Evolutionary conservation across 306 rosid species (phyloP).

Genomic region (Acacia acuminata): DNA sequence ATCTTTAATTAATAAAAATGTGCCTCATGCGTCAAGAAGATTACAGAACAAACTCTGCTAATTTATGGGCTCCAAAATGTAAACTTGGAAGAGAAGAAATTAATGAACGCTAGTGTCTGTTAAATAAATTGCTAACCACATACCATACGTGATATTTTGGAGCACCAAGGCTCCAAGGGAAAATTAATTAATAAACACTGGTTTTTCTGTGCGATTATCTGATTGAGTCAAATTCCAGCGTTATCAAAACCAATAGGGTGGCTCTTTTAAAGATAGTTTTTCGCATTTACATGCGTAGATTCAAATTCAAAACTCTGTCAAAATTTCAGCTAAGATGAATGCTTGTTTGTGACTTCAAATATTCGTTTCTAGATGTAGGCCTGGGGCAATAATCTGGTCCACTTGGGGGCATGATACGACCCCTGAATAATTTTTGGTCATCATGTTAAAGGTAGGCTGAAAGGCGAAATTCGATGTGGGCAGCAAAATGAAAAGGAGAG

Average conservation of each 20-base stretch:
- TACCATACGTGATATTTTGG: neutral
- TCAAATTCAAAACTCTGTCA: too few relatives aligned
- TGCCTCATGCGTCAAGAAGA: neutral
- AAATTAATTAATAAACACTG: too few relatives aligned
- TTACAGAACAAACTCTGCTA: neutral
- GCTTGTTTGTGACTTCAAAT: too few relatives aligned
- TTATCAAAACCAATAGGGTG: too few relatives aligned
- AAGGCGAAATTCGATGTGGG: slow-evolving; percentile 2
- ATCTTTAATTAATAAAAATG: too few relatives aligned
- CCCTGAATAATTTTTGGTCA: neutral
- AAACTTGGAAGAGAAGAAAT: neutral
- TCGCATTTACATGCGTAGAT: too few relatives aligned
- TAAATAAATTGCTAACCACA: neutral
- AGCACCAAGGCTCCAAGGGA: neutral
- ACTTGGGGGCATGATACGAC: neutral
- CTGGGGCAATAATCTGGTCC: neutral
- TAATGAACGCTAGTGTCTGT: too few relatives aligned
- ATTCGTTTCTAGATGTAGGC: neutral
- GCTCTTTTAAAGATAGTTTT: too few relatives aligned
- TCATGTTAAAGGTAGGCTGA: neutral
- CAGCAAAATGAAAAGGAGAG: neutral
- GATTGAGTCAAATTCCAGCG: too few relatives aligned
- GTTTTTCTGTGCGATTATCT: neutral
- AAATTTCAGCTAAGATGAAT: too few relatives aligned
- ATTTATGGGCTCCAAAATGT: neutral